These are phyloP conservation scores for Meyerozyma athensensis DNA, from an alignment of 1,139 yeast species.

Conservation along the genomic window DNA sequence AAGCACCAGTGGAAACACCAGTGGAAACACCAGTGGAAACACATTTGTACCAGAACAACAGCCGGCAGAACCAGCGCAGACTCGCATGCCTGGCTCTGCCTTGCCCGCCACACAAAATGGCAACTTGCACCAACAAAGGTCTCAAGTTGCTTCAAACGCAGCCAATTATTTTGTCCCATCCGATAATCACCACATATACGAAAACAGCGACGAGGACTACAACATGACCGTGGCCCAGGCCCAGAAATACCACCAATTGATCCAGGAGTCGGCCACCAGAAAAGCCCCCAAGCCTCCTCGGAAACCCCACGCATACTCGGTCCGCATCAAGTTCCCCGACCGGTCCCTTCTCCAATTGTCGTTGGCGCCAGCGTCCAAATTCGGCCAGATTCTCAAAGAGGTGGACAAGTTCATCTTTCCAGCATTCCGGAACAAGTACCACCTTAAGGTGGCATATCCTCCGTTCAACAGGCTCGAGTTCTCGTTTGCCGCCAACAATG, in stretches of 20 bases:
- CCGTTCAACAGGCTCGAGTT: conserved; percentile 38
- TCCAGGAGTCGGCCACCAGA: conserved; percentile 35
- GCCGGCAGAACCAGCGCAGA: background rate
- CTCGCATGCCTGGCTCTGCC: too few relatives aligned
- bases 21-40: background rate
- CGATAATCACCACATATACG: conserved; percentile 17
- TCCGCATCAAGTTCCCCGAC: conserved; percentile 54
- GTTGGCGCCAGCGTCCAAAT: conserved; percentile 33
- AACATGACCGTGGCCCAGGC: conserved; percentile 52
- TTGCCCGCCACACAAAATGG: too few relatives aligned
- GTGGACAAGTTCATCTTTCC: conserved; percentile 37
- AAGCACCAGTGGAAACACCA: background rate
- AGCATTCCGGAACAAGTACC: conserved; percentile 28
- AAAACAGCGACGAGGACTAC: conserved; percentile 45
- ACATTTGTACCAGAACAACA: background rate
- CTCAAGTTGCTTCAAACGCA: background rate
- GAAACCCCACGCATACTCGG: conserved; percentile 24
- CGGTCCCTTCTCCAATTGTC: conserved; percentile 44
- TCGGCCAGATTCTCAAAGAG: conserved; percentile 37
- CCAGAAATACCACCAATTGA: conserved; percentile 44
- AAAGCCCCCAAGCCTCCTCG: conserved; percentile 20
- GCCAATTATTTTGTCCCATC: background rate
- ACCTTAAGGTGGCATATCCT: conserved; percentile 35
- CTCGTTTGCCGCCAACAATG: conserved; percentile 28
- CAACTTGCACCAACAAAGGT: background rate